Base-by-base conservation (phyloP, 2,329 filamentous ascomycete genomes). In the Metarhizium sp. region DNA sequence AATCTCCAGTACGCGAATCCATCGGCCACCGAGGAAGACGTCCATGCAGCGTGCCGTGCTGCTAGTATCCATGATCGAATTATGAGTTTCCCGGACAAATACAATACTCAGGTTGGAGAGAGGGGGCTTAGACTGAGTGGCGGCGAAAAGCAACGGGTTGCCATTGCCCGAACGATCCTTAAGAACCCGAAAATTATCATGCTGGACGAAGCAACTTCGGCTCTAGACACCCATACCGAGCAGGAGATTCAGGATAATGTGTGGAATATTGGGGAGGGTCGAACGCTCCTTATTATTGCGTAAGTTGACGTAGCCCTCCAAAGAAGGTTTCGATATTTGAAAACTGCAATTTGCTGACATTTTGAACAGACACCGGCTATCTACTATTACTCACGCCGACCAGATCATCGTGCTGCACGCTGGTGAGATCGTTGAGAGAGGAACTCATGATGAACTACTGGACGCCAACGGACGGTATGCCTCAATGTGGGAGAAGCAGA, bases 51-150 rank as follows among this genome's bases (percentile, higher is more conserved):
- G 13, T 96, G 91, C 69, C 81, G 82, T 59, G 90, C 90, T 29
- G 91, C 92, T 18, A 92, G 88, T 64, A 96, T 96, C 55, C 92
- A 96, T 66, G 91, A 96, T 60, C 91, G 91, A 66, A 96, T 96
- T 62, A 76, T 95, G 71, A 81, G 82, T 2, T 96, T 96, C 72
- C 90, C 92, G 0, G 90, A 96, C 64, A 84, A 85, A 42, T 96
- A 96, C 68, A 76, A 88, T 48, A 95, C 92, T 8, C 92, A 92
- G 68, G 92, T 96, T 52, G 92, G 92, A 60, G 92, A 96, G 70
- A 86, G 92, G 58, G 92, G 92, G 36, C 77, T 96, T 51, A 85
- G 90, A 52, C 77, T 96, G 3, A 95, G 90, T 58, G 92, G 92
- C 57, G 92, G 92, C 53, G 92, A 96, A 71, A 95, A 95, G 70